A percentile compares a stretch with the other conserved stretches of the same genome.
phyloP scores from a whole-genome alignment of 1,284 basidiomycete genomes.

The Leccinum solheimii region DNA sequence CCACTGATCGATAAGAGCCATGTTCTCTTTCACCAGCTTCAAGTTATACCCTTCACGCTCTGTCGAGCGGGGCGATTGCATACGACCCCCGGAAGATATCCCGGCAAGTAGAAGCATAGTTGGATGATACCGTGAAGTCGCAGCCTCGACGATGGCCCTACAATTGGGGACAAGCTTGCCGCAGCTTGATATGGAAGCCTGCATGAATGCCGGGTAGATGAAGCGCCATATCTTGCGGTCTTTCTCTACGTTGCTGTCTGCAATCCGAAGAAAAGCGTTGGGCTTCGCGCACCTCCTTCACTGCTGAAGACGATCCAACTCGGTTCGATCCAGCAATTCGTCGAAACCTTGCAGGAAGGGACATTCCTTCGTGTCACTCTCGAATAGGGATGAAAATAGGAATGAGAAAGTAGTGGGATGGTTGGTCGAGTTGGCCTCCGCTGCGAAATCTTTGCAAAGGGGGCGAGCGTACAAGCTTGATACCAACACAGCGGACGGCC shows the following conservation, averaged over 20 bases:
- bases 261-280: constrained; percentile 61
- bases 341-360: constrained; percentile 62
- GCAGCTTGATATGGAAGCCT: constrained; percentile 49
- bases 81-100: constrained; percentile 50
- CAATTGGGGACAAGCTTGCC: constrained; percentile 49
- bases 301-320: constrained; percentile 58
- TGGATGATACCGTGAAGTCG: constrained; percentile 66
- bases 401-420: constrained; percentile 27
- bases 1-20: constrained; percentile 80
- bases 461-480: constrained; percentile 57
- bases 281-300: constrained; percentile 57
- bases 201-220: constrained; percentile 64
- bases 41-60: constrained; percentile 49
- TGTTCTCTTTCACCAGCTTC: constrained; percentile 62
- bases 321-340: constrained; percentile 60
- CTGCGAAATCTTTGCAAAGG: constrained; percentile 42
- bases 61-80: constrained; percentile 38
- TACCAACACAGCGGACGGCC: constrained; percentile 54
- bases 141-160: constrained; percentile 64
- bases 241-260: constrained; percentile 61
- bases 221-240: constrained; percentile 74
- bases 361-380: constrained; percentile 28
- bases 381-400: constrained; percentile 47
- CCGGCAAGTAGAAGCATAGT: constrained; percentile 68
- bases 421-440: constrained; percentile 32